Evolutionary conservation across 2,329 filamentous ascomycete genomes (phyloP).

Genomic region (Leptographium radiaticola): DNA sequence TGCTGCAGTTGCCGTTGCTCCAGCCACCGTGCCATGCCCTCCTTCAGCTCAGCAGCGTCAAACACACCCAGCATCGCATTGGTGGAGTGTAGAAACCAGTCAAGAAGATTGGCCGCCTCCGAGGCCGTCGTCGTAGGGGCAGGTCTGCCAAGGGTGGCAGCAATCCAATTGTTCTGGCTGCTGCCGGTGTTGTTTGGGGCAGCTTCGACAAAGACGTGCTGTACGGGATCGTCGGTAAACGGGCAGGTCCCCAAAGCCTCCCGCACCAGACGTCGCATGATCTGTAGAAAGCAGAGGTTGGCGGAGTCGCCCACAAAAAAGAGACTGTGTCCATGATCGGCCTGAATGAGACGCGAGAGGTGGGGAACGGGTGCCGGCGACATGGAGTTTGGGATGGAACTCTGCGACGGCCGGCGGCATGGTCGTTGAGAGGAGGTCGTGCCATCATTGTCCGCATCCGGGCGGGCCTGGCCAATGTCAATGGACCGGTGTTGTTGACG

Average conservation of each 20-base stretch:
- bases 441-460: background rate
- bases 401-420: background rate
- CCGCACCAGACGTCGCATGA: slow-evolving; percentile 20
- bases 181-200: slow-evolving; percentile 15
- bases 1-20: slow-evolving; percentile 13
- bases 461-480: background rate
- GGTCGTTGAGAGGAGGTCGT: background rate
- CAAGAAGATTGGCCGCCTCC: slow-evolving; percentile 16
- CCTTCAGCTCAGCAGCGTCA: slow-evolving; percentile 16
- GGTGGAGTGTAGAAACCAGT: slow-evolving; percentile 18
- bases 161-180: slow-evolving; percentile 14
- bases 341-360: slow-evolving; percentile 19
- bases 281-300: slow-evolving; percentile 21
- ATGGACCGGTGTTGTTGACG: background rate
- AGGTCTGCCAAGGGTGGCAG: slow-evolving; percentile 9
- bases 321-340: slow-evolving; percentile 18
- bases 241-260: slow-evolving; percentile 18
- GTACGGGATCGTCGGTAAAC: slow-evolving; percentile 21
- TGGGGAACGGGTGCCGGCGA: slow-evolving; percentile 10
- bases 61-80: slow-evolving; percentile 20
- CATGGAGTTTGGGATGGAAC: background rate
- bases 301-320: slow-evolving; percentile 25
- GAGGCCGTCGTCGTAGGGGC: slow-evolving; percentile 12
- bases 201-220: slow-evolving; percentile 21
- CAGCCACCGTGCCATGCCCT: slow-evolving; percentile 17